These are phyloP conservation scores for Baudoinia panamericana DNA, from an alignment of 495 filamentous ascomycete genomes.

Conservation along the genomic window DNA sequence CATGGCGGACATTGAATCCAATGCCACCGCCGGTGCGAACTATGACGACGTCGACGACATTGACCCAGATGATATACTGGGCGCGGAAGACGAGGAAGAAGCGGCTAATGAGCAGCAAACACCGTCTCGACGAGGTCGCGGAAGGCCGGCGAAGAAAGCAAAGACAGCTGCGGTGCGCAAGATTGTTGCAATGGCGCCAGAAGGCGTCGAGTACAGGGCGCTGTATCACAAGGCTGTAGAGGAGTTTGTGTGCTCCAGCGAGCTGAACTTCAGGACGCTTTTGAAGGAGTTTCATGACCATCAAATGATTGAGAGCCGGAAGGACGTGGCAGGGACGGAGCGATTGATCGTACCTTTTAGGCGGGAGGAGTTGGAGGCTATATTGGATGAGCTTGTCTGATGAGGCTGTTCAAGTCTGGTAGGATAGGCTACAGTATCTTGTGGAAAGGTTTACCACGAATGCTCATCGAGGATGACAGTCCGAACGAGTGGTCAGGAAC, in stretches of 20 bases:
- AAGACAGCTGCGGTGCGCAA: background rate
- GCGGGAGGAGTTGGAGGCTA: slow-evolving; percentile 75
- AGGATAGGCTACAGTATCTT: background rate
- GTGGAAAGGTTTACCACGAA: too few relatives aligned
- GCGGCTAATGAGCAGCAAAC: slow-evolving; percentile 11
- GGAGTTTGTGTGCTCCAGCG: slow-evolving; percentile 90
- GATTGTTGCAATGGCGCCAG: slow-evolving; percentile 22
- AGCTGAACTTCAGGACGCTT: slow-evolving; percentile 87
- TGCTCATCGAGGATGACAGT: too few relatives aligned
- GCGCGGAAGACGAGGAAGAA: slow-evolving; percentile 36
- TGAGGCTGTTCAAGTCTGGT: background rate
- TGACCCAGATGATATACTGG: slow-evolving; percentile 26
- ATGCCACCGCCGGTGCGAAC: slow-evolving; percentile 15
- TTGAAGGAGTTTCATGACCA: slow-evolving; percentile 97
- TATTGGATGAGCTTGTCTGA: slow-evolving; percentile 56
- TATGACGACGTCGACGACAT: slow-evolving; percentile 27
- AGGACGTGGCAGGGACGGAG: slow-evolving; percentile 74
- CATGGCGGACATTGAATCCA: slow-evolving; percentile 35
- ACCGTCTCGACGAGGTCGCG: slow-evolving; percentile 8
- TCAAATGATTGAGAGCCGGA: slow-evolving; percentile 81
- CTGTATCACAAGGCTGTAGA: slow-evolving; percentile 91
- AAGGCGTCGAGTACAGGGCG: slow-evolving; percentile 72
- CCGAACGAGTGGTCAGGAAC: too few relatives aligned
- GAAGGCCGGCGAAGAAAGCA: slow-evolving; percentile 14
- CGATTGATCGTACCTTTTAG: slow-evolving; percentile 75